phyloP scores from a whole-genome alignment of 2,329 filamentous ascomycete species.

The Aspergillus fructus region DNA sequence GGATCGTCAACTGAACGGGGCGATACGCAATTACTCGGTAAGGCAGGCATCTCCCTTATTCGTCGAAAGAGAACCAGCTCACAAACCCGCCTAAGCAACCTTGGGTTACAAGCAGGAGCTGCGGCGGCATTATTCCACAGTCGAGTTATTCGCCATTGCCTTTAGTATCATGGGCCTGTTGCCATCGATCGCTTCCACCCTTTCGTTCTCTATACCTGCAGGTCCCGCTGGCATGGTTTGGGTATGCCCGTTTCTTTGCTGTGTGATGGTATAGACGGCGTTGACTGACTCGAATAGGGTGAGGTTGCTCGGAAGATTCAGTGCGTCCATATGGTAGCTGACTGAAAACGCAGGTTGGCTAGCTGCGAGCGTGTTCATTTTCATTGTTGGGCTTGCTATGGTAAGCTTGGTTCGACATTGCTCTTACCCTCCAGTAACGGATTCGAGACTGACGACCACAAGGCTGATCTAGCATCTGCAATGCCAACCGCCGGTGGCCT shows the following conservation, averaged over 20 bases:
- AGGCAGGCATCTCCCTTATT: neutral
- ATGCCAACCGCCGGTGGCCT: slow-evolving; percentile 61
- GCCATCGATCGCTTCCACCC: slow-evolving; percentile 59
- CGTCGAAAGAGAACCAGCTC: slow-evolving; percentile 19
- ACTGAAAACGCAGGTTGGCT: slow-evolving; percentile 48
- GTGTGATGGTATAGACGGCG: slow-evolving; percentile 15
- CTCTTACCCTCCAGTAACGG: neutral
- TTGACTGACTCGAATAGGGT: slow-evolving; percentile 13
- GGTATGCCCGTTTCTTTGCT: slow-evolving; percentile 35
- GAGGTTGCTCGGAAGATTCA: neutral
- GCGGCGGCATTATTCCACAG: slow-evolving; percentile 59
- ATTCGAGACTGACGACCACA: neutral
- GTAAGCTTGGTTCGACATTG: slow-evolving; percentile 37
- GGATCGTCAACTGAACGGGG: slow-evolving; percentile 13
- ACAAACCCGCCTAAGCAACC: slow-evolving; percentile 22
- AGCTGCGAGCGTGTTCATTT: slow-evolving; percentile 55
- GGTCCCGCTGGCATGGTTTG: slow-evolving; percentile 63
- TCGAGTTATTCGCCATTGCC: slow-evolving; percentile 61
- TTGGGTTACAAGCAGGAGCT: slow-evolving; percentile 60
- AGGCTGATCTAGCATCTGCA: slow-evolving; percentile 52
- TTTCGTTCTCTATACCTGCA: slow-evolving; percentile 58
- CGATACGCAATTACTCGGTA: slow-evolving; percentile 21
- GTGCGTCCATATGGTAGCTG: neutral
- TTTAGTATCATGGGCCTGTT: slow-evolving; percentile 62
- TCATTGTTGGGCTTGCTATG: slow-evolving; percentile 61